These are phyloP conservation scores for Calycina marina DNA, from an alignment of 2,329 filamentous ascomycete genomes.

Conservation along the genomic window DNA sequence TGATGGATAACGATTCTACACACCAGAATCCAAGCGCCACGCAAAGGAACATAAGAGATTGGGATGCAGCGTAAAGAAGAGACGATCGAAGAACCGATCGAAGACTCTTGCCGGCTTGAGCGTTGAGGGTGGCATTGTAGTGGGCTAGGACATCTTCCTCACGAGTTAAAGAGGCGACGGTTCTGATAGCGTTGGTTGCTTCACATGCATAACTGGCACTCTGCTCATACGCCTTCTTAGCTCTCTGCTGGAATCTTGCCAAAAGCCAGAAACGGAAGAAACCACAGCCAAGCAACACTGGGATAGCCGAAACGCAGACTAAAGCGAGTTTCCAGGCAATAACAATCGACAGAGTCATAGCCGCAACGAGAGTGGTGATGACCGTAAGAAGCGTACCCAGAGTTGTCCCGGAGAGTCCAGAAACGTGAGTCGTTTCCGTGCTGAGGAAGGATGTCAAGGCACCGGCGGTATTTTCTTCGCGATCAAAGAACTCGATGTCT, in stretches of 20 bases:
- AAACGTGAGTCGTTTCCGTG: slow-evolving; percentile 77
- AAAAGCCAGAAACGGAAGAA: slow-evolving; percentile 80
- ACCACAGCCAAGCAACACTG: slow-evolving; percentile 64
- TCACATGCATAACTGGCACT: slow-evolving; percentile 86
- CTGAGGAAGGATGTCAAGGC: slow-evolving; percentile 79
- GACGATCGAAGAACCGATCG: slow-evolving; percentile 65
- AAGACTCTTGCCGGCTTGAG: slow-evolving; percentile 53
- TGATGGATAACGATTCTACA: neutral
- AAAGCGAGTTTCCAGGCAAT: slow-evolving; percentile 82
- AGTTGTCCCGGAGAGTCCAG: slow-evolving; percentile 75
- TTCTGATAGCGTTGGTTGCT: slow-evolving; percentile 84
- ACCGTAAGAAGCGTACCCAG: slow-evolving; percentile 78
- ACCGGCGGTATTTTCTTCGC: slow-evolving; percentile 76
- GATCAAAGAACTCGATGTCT: slow-evolving; percentile 85
- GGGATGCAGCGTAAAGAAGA: slow-evolving; percentile 66
- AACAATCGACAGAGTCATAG: slow-evolving; percentile 53
- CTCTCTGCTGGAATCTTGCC: slow-evolving; percentile 61
- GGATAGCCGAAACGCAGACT: slow-evolving; percentile 67
- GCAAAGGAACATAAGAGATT: slow-evolving; percentile 70
- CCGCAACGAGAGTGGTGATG: slow-evolving; percentile 61
- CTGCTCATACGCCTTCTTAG: slow-evolving; percentile 64
- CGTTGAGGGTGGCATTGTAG: slow-evolving; percentile 53
- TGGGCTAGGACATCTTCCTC: slow-evolving; percentile 64
- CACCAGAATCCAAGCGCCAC: slow-evolving; percentile 79
- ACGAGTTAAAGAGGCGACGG: slow-evolving; percentile 78